A percentile compares a stretch with the other conserved stretches of the same genome.
Conservation (phyloP, 805 yeast species). For the Kazachstania bromeliacearum region DNA sequence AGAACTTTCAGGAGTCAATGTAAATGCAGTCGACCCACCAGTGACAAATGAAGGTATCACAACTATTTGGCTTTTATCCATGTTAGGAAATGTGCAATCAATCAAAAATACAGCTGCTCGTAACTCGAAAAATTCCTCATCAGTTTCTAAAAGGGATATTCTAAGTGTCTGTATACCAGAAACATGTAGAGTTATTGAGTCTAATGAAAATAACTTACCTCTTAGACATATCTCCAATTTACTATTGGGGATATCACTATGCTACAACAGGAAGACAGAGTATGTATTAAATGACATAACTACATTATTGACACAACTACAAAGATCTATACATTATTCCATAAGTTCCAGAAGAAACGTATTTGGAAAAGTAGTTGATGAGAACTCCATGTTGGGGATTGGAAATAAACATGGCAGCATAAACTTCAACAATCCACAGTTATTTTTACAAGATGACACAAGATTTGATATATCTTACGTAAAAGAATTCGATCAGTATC, state of each 20-base stretch:
- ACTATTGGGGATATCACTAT: constrained; percentile 26
- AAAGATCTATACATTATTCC: constrained; percentile 4
- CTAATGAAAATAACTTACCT: constrained; percentile 14
- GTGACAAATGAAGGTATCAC: constrained; percentile 14
- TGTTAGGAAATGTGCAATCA: constrained; percentile 13
- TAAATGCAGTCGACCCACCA: too few relatives aligned
- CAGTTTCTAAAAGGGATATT: constrained; percentile 24
- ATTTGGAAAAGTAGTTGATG: background rate
- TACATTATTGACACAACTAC: constrained; percentile 17
- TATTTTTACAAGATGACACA: constrained; percentile 21
- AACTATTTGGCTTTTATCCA: constrained; percentile 27
- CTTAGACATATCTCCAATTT: constrained; percentile 24
- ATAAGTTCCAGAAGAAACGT: background rate
- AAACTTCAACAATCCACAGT: background rate
- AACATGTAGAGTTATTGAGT: constrained; percentile 21
- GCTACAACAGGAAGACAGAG: constrained; percentile 26
- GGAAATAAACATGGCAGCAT: background rate
- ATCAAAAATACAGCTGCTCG: background rate
- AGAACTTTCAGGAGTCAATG: background rate
- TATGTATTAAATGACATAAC: constrained; percentile 24
- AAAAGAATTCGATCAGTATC: constrained; percentile 7
- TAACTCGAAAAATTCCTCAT: constrained; percentile 1
- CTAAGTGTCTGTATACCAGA: constrained; percentile 25
- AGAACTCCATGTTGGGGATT: background rate
- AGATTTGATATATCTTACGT: constrained; percentile 19